Conservation (phyloP, 192 early-diverging fungal genomes). For the Gaertneriomyces semiglobifer region DNA sequence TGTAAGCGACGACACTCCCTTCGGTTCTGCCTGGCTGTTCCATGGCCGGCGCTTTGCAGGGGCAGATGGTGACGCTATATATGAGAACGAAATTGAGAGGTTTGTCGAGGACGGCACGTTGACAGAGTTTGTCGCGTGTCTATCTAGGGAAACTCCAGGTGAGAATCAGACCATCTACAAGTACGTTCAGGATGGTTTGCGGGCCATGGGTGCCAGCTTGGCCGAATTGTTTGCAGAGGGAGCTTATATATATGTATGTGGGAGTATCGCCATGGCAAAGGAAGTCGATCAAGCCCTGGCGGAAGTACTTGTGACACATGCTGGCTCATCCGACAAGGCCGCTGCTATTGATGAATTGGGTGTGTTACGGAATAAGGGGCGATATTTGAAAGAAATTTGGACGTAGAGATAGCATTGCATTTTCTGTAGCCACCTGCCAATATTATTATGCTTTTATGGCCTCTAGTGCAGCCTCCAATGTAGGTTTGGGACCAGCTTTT, state of each 20-base stretch:
- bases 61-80: constrained; percentile 67
- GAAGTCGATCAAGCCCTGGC: constrained; percentile 76
- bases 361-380: constrained; percentile 59
- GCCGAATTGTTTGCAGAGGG: constrained; percentile 8
- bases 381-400: constrained; percentile 61
- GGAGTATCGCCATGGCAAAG: constrained; percentile 79
- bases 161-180: constrained; percentile 30
- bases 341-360: constrained; percentile 56
- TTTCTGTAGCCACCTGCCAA: too few relatives aligned
- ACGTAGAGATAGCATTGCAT: constrained; percentile 1
- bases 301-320: constrained; percentile 56
- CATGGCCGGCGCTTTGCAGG: constrained; percentile 75
- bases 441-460: too few relatives aligned
- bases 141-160: constrained; percentile 20
- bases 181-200: constrained; percentile 85
- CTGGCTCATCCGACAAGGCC: constrained; percentile 36
- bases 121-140: constrained; percentile 40
- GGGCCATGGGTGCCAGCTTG: constrained; percentile 43
- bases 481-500: too few relatives aligned
- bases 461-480: too few relatives aligned
- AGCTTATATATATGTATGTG: constrained; percentile 39
- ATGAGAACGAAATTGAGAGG: constrained; percentile 56
- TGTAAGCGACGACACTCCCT: constrained; percentile 38
- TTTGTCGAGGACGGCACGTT: constrained; percentile 52
- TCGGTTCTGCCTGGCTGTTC: constrained; percentile 68